Evolutionary conservation across 2,329 filamentous ascomycete genomes (phyloP).

Genomic region (Teratosphaeria epicoccoides): DNA sequence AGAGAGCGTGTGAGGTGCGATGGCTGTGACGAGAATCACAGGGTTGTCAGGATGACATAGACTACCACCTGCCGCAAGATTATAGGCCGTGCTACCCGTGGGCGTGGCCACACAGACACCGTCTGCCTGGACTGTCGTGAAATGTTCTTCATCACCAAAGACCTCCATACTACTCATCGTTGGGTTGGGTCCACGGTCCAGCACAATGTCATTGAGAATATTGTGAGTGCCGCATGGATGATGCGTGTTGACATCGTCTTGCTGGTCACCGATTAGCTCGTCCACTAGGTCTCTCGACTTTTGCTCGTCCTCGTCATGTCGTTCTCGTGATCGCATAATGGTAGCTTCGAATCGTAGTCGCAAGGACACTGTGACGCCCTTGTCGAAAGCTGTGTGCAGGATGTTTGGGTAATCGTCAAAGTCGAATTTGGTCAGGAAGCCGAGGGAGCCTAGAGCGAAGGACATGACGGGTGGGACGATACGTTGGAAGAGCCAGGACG

Average conservation of each 20-base stretch:
- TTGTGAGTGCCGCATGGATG: constrained; percentile 73
- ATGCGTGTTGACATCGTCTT: constrained; percentile 75
- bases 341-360: constrained; percentile 86
- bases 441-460: constrained; percentile 82
- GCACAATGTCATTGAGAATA: constrained; percentile 93
- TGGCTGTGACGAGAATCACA: constrained; percentile 86
- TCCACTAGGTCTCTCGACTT: constrained; percentile 63
- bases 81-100: constrained; percentile 91
- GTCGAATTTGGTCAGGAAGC: constrained; percentile 94
- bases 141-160: constrained; percentile 90
- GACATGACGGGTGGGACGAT: constrained; percentile 89
- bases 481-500: constrained; percentile 92
- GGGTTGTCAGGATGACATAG: constrained; percentile 94
- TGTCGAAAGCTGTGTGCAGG: constrained; percentile 59
- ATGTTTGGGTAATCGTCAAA: constrained; percentile 64
- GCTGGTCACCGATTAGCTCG: constrained; percentile 78
- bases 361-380: constrained; percentile 81
- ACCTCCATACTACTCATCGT: constrained; percentile 89
- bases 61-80: constrained; percentile 87
- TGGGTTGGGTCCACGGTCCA: constrained; percentile 86
- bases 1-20: constrained; percentile 87
- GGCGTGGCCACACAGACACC: constrained; percentile 90
- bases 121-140: constrained; percentile 86
- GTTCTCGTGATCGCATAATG: constrained; percentile 63
- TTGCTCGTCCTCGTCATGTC: constrained; percentile 12